Base-by-base conservation (phyloP, 139 green algal species). In the Pleodorina starrii region DNA sequence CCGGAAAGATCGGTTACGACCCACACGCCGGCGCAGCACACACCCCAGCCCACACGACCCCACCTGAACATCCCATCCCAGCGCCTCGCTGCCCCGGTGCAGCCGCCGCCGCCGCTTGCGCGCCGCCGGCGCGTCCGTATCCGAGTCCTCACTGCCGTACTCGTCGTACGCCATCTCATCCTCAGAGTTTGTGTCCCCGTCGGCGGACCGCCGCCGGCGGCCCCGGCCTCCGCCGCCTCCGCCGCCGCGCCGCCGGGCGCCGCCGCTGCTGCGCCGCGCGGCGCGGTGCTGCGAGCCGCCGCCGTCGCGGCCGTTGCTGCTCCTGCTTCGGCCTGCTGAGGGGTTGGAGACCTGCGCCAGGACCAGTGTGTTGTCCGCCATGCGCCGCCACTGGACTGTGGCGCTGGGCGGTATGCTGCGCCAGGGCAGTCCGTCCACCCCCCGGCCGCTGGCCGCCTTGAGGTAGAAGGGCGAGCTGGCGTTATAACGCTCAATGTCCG, bases 401-500 rank as follows among this genome's bases (percentile, higher is more conserved):
- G 44, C 46, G 74, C 66, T 83, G 44, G 74, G 74, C 27, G 74
- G 74, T 44, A 83, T 10, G 16, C 44, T 63, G 48, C 74, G 44
- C 74, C 74, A 83, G 14, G 74, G 74, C 29, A 83, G 74, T 9
- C 44, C 44, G 46, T 83, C 74, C 40, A 80, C 72, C 6, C 72
- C 72, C 44, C 74, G 44, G 44, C 74, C 74, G 74, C 44, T 83
- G 43, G 74, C 27, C n/a, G 74, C 74, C 44, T 83, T 83, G 43
- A 83, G 74, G 43, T 83, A 83, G 74, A 83, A 83, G 44, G 74
- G 74, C 74, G 74, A 83, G 44, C 44, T 66, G 29, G 44, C 74
- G 74, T 83, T 83, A 44, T 83, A 83, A 27, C 74, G 74, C 74
- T 83, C 74, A 42, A 83, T 66, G 74, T 83, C 74, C 6, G 74